These are phyloP conservation scores for Ophiostoma novo-ulmi DNA, from an alignment of 2,329 filamentous ascomycete species.

Conservation along the genomic window DNA sequence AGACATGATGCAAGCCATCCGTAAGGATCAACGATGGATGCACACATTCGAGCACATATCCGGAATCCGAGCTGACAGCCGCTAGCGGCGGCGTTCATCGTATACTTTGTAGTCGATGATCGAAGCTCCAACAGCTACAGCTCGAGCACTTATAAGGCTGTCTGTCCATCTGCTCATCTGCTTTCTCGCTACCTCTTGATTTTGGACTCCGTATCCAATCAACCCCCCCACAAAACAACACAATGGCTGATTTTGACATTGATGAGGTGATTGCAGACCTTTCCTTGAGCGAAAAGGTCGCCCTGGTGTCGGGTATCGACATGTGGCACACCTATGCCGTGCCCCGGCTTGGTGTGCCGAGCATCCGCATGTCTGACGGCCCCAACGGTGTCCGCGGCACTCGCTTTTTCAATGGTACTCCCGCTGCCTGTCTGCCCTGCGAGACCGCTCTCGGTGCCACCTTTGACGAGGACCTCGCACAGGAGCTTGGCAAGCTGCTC, in stretches of 20 bases:
- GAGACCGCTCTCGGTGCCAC: constrained; percentile 53
- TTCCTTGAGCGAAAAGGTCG: constrained; percentile 21
- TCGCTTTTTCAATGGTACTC: constrained; percentile 35
- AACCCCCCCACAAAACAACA: neutral
- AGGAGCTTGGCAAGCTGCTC: constrained; percentile 60
- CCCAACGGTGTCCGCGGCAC: constrained; percentile 36
- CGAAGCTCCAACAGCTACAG: neutral
- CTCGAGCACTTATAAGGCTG: neutral
- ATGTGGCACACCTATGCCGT: constrained; percentile 34
- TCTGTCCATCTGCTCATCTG: neutral
- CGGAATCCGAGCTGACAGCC: neutral
- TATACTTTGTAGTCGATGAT: neutral
- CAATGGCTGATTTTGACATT: constrained; percentile 17
- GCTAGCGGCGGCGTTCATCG: neutral
- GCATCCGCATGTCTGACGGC: constrained; percentile 35
- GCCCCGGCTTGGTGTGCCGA: constrained; percentile 32
- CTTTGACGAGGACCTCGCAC: constrained; percentile 60
- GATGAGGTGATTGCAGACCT: constrained; percentile 22
- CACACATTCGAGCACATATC: neutral
- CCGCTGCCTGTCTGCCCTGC: constrained; percentile 44
- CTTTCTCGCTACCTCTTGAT: neutral
- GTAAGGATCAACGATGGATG: neutral
- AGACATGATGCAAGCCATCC: neutral
- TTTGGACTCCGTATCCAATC: neutral
- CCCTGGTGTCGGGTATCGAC: constrained; percentile 30